Percentiles rank a stretch among this genome's conserved stretches.
Evolutionary conservation across 805 yeast species (phyloP).

Genomic region (Pichia pseudocactophila): DNA sequence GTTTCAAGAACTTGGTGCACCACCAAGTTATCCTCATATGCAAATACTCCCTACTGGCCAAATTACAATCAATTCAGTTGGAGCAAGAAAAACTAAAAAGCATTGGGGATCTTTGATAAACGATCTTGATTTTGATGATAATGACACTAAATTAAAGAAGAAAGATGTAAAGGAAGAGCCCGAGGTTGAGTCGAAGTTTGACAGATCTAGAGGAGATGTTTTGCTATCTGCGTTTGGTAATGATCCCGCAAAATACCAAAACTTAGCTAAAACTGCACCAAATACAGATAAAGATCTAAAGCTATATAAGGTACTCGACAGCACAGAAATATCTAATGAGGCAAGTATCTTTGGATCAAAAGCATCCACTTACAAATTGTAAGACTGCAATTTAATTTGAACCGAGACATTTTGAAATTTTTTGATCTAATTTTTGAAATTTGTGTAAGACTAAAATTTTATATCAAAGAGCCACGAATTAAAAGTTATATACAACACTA

Average conservation of each 20-base stretch:
- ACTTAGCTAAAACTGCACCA: background rate
- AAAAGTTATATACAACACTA: no score
- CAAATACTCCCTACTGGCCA: constrained; percentile 32
- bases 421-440: no score
- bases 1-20: constrained; percentile 67
- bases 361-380: no score
- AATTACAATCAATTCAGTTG: constrained; percentile 25
- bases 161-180: no score
- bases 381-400: no score
- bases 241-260: background rate
- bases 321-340: constrained; percentile 15
- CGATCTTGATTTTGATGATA: constrained; percentile 28
- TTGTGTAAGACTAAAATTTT: no score
- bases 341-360: constrained; percentile 26
- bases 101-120: constrained; percentile 27
- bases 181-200: no score
- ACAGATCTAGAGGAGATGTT: constrained; percentile 24
- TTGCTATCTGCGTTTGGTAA: constrained; percentile 23
- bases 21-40: constrained; percentile 71
- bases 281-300: constrained; percentile 11
- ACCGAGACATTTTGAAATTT: no score
- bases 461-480: no score
- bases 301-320: constrained; percentile 28
- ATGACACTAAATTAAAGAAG: constrained; percentile 26
- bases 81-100: constrained; percentile 7